Evolutionary conservation across 345 rosid genomes (phyloP).

Genomic region (Bretschneidera sinensis): DNA sequence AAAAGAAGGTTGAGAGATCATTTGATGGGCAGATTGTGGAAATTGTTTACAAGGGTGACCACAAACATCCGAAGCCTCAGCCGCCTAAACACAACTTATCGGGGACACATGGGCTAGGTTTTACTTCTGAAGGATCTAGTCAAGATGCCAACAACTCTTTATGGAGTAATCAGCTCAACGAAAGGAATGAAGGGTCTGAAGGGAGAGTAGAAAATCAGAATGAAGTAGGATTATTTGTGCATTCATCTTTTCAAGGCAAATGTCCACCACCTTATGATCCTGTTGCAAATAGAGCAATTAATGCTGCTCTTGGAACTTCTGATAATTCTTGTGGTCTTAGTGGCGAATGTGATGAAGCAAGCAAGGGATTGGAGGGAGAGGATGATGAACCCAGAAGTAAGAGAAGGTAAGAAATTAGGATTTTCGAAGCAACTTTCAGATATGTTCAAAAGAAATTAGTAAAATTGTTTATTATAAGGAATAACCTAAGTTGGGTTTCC

Average conservation of each 20-base stretch:
- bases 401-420: constrained; percentile 49
- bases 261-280: constrained; percentile 26
- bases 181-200: constrained; percentile 43
- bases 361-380: constrained; percentile 48
- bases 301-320: constrained; percentile 36
- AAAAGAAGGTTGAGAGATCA: constrained; percentile 94
- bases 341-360: constrained; percentile 61
- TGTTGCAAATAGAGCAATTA: constrained; percentile 20
- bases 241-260: constrained; percentile 25
- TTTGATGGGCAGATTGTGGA: constrained; percentile 84
- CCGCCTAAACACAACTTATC: constrained; percentile 55
- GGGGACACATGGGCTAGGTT: constrained; percentile 40
- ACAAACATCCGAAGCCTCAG: constrained; percentile 77
- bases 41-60: constrained; percentile 93
- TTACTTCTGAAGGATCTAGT: constrained; percentile 35
- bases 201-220: constrained; percentile 38
- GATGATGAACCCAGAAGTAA: constrained; percentile 60
- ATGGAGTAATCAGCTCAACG: constrained; percentile 33
- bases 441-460: too few relatives aligned
- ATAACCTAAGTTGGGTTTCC: not conserved
- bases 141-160: constrained; percentile 27
- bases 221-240: constrained; percentile 25
- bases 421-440: not conserved
- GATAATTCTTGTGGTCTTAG: constrained; percentile 62
- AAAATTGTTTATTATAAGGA: too few relatives aligned